Evolutionary conservation across 2,329 filamentous ascomycete species (phyloP), one percentile per base, ranked within the genome.

Genomic region (Pestalotiopsis sp.): DNA sequence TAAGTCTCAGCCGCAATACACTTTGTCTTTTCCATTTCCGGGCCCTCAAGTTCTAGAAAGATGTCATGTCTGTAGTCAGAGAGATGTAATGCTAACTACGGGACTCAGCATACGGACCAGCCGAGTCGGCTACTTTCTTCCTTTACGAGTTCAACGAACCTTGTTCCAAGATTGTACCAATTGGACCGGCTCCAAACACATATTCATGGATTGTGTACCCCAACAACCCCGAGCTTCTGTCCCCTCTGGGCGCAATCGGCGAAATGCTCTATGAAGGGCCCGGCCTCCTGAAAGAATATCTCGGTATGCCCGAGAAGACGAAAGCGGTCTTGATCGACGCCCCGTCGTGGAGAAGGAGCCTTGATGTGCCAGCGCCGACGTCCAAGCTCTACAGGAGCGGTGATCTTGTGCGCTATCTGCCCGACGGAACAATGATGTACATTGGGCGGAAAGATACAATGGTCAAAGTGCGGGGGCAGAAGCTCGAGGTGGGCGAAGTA

Each of bases 241-340:
- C 73, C 3, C 79, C 81, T 1, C 67, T 81, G 10, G 80, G 81
- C 4, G 77, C 77, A 1, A 72, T 81, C 10, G 81, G 81, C 9
- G 81, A 83, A 67, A 72, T 83, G 0, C 55, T 81, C 2, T 71
- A 83, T 1, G 79, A 82, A 68, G 81, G 81, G 0, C 73, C 75
- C 1, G 72, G 72, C 3, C 66, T 78, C 3, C 4, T 20, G 14
- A 26, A 39, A 52, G 65, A 52, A 30, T 85, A 85, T 67, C 72
- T 83, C 40, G 82, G 83, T 66, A 79, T 83, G 38, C 74, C 75
- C 1, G 72, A 76, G 56, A 82, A 82, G 67, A 84, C 82, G 0
- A 73, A 74, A 24, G 79, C 78, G 40, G 75, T 76, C 1, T 85
- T 85, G 60, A 79, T 85, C 56, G 73, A 76, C 24, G 74, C 80